Conservation (phyloP, 106 monocot species). For the Dendrobium huoshanense region DNA sequence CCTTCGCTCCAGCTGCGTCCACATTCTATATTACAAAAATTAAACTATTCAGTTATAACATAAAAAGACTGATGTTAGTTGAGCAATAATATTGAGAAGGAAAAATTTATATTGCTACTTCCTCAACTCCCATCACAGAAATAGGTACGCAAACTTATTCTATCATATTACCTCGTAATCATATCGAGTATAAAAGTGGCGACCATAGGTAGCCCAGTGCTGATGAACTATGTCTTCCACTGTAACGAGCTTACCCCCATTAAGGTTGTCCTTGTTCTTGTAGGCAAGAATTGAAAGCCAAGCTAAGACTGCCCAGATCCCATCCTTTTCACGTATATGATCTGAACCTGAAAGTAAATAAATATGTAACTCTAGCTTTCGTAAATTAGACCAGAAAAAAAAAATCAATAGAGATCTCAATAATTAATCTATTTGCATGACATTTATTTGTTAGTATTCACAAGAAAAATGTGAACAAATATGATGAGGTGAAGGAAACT, state of each 20-base stretch:
- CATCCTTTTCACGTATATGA: conserved; percentile 99
- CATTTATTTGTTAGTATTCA: conserved; percentile 34
- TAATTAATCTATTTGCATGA: not conserved
- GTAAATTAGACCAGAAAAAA: conserved; percentile 13
- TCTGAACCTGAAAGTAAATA: conserved; percentile 20
- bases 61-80: not conserved
- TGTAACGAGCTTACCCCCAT: conserved; percentile 66
- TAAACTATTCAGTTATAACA: not conserved
- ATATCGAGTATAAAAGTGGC: conserved; percentile 96
- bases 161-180: conserved; percentile 76
- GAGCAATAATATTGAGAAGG: not conserved
- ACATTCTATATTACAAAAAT: conserved; percentile 61
- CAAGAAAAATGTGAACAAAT: too few relatives aligned
- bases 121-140: not conserved
- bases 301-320: conserved; percentile 98
- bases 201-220: conserved; percentile 84
- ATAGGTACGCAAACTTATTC: not conserved
- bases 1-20: conserved; percentile 79
- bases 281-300: conserved; percentile 43
- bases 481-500: too few relatives aligned
- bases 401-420: conserved; percentile 28
- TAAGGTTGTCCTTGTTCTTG: conserved; percentile 69
- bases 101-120: not conserved
- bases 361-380: not conserved
- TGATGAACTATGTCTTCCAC: conserved; percentile 24